These are phyloP conservation scores for Phytophthora meadii DNA, from an alignment of 352 stramenopile genomes.

Conservation along the genomic window DNA sequence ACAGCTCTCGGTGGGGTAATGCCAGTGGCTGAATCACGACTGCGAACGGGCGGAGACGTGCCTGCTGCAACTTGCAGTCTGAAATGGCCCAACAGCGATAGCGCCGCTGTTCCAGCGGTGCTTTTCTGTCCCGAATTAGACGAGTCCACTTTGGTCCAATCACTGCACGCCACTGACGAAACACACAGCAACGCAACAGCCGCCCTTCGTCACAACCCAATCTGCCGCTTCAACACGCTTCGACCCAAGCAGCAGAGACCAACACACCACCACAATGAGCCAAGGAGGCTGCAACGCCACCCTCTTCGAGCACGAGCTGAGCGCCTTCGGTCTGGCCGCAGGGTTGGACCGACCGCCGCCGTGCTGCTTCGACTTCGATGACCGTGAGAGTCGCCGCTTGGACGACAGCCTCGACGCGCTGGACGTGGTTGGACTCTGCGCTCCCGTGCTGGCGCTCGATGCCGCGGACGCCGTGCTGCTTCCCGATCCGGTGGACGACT, in stretches of 20 bases:
- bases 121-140: too few relatives aligned
- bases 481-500: constrained; percentile 8
- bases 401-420: constrained; percentile 30
- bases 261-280: constrained; percentile 21
- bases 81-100: too few relatives aligned
- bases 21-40: background rate
- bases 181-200: constrained; percentile 15
- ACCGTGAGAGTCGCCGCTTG: constrained; percentile 11
- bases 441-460: constrained; percentile 17
- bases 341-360: constrained; percentile 30
- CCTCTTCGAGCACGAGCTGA: constrained; percentile 26
- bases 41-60: background rate
- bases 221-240: constrained; percentile 19
- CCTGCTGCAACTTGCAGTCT: background rate
- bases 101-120: too few relatives aligned
- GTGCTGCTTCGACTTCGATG: constrained; percentile 2
- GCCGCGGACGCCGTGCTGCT: constrained; percentile 16
- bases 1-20: background rate
- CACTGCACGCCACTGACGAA: background rate
- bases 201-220: constrained; percentile 31
- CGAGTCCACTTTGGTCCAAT: background rate
- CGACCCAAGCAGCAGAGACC: background rate
- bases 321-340: constrained; percentile 27
- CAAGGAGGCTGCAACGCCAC: constrained; percentile 18
- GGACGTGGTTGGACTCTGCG: constrained; percentile 18